Evolutionary conservation across 176 grass and related monocot genomes (phyloP), one percentile per base, ranked within the genome.

Genomic region (Triticum turgidum): DNA sequence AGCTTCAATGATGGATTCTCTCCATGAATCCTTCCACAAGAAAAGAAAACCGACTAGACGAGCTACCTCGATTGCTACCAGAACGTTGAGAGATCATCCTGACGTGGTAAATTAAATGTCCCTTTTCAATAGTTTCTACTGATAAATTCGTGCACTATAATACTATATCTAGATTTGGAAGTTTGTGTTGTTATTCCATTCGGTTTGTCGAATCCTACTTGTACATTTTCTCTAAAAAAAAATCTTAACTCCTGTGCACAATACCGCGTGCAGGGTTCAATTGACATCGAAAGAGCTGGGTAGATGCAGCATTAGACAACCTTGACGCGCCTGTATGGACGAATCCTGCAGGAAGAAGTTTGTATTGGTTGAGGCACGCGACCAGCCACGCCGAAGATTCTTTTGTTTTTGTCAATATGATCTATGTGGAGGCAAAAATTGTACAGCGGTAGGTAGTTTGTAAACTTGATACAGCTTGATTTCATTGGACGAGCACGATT

Each of bases 21-120:
- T 96, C 81, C 85, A 89, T 78, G 86, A 49, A 61, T 80, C 90
- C 82, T 87, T 92, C 71, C 93, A 84, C 33, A 96, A 83, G 73
- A 96, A 85, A 89, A 95, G 82, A 82, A 86, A 87, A 66, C 77
- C 88, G 5, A 87, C 73, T 76, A 77, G 61, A 65, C 81, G 67
- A 83, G 72, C 61, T 22, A 21, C 84, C 66, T 72, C 49, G 0
- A 73, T 38, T 17, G 54, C 32, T 7, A 87, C 74, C 42, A 88
- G 73, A 39, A 58, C 33, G 15, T 80, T 76, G 29, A 78, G 83
- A 84, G 52, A 24, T 27, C 66, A 84, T 63, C 61, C 15, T 82
- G 89, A 93, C 51, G 49, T 44, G 91, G 94, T 96, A 96, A 21
- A 63, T 21, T 51, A 62, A 52, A 38, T 65, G 20, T 39, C 58